Conservation (phyloP, 257 asterid genomes). For the Solanum acaule region DNA sequence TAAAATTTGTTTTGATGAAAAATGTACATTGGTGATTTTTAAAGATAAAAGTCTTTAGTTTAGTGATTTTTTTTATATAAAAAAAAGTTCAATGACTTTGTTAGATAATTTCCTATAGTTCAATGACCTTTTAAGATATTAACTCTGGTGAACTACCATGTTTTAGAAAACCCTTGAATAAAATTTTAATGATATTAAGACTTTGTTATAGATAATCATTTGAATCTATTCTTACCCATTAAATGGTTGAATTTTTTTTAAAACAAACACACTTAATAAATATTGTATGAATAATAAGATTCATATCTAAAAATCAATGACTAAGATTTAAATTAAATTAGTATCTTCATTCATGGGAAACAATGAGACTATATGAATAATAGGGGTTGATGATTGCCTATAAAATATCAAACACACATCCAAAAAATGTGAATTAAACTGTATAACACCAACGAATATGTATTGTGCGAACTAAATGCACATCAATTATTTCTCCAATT, state of each 20-base stretch:
- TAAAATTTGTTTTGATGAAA: no score
- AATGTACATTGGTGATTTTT: no score
- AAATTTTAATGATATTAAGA: no score
- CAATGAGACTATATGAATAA: not conserved
- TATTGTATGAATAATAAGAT: not conserved
- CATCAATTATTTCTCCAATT: not conserved
- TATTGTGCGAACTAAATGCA: not conserved
- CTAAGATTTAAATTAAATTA: no score
- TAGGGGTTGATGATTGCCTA: not conserved
- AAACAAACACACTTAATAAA: not conserved
- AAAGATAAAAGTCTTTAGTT: no score
- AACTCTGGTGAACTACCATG: no score
- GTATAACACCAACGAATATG: not conserved
- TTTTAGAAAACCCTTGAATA: no score
- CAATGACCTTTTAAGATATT: no score
- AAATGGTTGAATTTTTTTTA: not conserved
- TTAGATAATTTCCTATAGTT: no score
- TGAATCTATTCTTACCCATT: not conserved
- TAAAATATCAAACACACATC: not conserved
- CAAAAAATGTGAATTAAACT: not conserved
- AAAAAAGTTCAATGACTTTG: no score
- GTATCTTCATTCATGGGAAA: not conserved
- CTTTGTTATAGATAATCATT: no score
- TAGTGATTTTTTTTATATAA: no score
- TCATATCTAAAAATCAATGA: not conserved